phyloP scores from a whole-genome alignment of 228 moss, liverwort and hornwort genomes.

The Sphagnum magellanicum region DNA sequence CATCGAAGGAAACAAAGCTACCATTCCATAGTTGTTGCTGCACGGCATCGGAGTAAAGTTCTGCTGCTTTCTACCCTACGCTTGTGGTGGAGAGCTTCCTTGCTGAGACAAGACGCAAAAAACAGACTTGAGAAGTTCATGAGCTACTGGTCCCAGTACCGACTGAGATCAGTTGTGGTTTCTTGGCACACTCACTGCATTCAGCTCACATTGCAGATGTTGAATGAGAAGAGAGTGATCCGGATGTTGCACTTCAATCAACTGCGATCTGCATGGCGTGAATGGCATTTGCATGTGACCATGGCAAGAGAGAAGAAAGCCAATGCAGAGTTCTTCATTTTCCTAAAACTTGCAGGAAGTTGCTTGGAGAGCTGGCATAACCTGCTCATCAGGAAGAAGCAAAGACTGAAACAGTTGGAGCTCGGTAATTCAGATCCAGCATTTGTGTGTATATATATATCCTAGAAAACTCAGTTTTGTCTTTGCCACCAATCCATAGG shows the following conservation, averaged over 20 bases:
- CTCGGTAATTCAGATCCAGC: constrained; percentile 15
- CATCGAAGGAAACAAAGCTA: constrained; percentile 31
- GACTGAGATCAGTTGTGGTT: constrained; percentile 26
- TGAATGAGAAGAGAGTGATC: constrained; percentile 52
- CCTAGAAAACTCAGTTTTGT: no score
- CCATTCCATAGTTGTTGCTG: constrained; percentile 34
- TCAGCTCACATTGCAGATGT: constrained; percentile 27
- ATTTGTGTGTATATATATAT: no score
- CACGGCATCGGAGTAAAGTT: constrained; percentile 40
- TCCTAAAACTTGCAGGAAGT: constrained; percentile 45
- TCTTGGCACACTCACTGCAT: constrained; percentile 40
- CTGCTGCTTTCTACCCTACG: constrained; percentile 39
- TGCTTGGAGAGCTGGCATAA: constrained; percentile 55
- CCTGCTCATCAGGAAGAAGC: constrained; percentile 42
- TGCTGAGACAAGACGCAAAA: constrained; percentile 36
- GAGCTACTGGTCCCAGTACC: constrained; percentile 23
- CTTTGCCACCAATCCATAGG: no score
- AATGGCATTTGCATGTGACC: constrained; percentile 21
- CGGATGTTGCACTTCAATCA: constrained; percentile 47
- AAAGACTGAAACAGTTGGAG: constrained; percentile 33
- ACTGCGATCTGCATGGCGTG: constrained; percentile 67
- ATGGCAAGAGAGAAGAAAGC: constrained; percentile 25
- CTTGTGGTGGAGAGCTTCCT: constrained; percentile 49
- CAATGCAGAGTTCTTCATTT: constrained; percentile 43
- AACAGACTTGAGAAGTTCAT: constrained; percentile 32